Evolutionary conservation across 495 filamentous ascomycete genomes (phyloP), one percentile per base, ranked within the genome.

Genomic region (Podospora comata): DNA sequence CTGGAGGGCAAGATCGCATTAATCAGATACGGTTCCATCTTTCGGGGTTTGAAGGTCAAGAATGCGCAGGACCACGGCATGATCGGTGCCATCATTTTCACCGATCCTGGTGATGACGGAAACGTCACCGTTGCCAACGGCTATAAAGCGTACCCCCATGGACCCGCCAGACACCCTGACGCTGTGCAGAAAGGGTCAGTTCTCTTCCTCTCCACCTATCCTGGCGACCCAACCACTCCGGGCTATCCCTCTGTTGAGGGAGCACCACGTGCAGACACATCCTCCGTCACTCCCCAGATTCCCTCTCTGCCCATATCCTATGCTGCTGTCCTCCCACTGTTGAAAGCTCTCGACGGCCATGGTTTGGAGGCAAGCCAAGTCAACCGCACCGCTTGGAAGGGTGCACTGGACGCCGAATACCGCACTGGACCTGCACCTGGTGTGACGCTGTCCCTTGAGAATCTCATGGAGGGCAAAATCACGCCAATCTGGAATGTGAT

Each of bases 291-390:
- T 44, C 92, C 93, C 0, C 85, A 85, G 11, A 96, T 97, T 62
- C 93, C 93, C 2, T 96, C 93, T 0, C 78, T 96, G 3, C 93
- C 93, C 2, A 89, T 97, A 30, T 97, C 93, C 0, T 97, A 93
- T 72, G 76, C 77, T 4, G 92, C 96, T 67, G 92, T 87, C 0
- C 77, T 93, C 5, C 93, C 93, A 1, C 80, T 97, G 44, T 83
- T 97, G 48, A 86, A 86, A 65, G 88, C 92, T 5, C 84, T 97
- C 19, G 93, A 96, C 76, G 92, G 92, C 16, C 83, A 92, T 68
- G 93, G 93, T 0, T 85, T 88, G n/a, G 85, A 89, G 68, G 88
- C 90, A 1, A 84, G 84, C 0, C 86, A 90, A 26, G 89, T 96
- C 74, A 88, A 88, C 68, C 79, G 89, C 69, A 85, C 85, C 34